Conservation (phyloP, 1,284 basidiomycete species). For the Malassezia brasiliensis region DNA sequence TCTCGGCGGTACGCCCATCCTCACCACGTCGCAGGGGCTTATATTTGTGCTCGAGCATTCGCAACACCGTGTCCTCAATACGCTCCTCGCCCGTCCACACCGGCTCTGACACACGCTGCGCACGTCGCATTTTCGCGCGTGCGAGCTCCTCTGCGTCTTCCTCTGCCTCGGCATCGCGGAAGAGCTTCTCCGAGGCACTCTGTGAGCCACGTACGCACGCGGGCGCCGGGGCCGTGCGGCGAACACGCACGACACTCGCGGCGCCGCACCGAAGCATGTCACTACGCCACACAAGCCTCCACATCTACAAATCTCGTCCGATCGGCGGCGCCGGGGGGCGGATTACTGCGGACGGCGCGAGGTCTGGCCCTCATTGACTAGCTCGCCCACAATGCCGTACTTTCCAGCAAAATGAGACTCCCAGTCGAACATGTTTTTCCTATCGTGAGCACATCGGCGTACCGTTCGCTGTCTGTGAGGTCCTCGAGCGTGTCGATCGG, state of each 20-base stretch:
- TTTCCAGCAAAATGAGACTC: constrained; percentile 38
- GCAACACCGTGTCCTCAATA: constrained; percentile 31
- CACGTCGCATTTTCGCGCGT: neutral
- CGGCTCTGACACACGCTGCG: constrained; percentile 16
- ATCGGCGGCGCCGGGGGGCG: too few species aligned
- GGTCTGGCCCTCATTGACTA: constrained; percentile 31
- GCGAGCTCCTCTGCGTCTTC: neutral
- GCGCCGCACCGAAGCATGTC: neutral
- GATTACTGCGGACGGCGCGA: too few species aligned
- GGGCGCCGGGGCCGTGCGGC: too few species aligned
- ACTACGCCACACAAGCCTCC: neutral
- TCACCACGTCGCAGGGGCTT: constrained; percentile 23
- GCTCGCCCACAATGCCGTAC: constrained; percentile 41
- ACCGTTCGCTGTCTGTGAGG: constrained; percentile 69
- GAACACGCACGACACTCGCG: neutral
- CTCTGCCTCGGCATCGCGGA: constrained; percentile 8
- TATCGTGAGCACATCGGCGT: neutral
- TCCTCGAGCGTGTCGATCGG: constrained; percentile 73
- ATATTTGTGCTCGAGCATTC: constrained; percentile 45
- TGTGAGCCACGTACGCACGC: too few species aligned
- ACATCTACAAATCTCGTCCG: too few species aligned
- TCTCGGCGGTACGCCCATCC: constrained; percentile 4
- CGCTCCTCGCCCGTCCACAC: constrained; percentile 39
- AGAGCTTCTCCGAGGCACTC: constrained; percentile 5
- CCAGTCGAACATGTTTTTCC: constrained; percentile 41